Base-by-base conservation (phyloP, 108 stramenopile genomes). In the Fragilariopsis cylindrus region DNA sequence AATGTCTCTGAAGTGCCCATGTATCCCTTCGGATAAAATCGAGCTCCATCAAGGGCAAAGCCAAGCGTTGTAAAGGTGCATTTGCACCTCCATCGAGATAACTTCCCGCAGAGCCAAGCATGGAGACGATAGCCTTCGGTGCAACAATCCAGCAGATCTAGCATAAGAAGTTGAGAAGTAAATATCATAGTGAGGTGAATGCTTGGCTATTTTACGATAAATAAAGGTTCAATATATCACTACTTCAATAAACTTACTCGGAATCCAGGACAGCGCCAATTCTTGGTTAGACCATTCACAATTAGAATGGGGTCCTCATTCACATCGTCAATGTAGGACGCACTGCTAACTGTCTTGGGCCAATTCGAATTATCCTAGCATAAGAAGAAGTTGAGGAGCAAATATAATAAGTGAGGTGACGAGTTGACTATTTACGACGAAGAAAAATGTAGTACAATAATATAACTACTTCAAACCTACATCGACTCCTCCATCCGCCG, bases 71-170 rank as follows among this genome's bases (percentile, higher is more conserved):
- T 39, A 82, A 60, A 18, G 82, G 82, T n/a, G 82, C 82, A 50
- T 82, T 82, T 2, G 82, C 76, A 16, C 82, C 82, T n/a, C 82
- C 82, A 46, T 84, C 82, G 57, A 84, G 76, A 53, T 80, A 84
- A 43, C 70, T 72, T 0, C 82, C 82, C 21, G 82, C 82, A 18
- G 76, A 77, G 5, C 76, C 76, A 8, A 84, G 70, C 80, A 84
- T 76, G 4, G 72, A 64, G 1, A 80, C 72, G 55, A 84, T 81
- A n/a, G 76, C 71, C 41, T 76, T 80, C 4, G 82, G 79, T 19
- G 76, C 79, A 19, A 84, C 82, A n/a, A 84, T 60, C 82, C 82
- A 83, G 70, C 82, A 83, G 8, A 30, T 30, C 30, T 30, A 30
- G 30, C 30, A 30, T 30, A 30, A 30, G 30, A 30, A 30, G 30